Conservation (phyloP, 2,329 filamentous ascomycete species). For the Pyricularia pennisetigena region DNA sequence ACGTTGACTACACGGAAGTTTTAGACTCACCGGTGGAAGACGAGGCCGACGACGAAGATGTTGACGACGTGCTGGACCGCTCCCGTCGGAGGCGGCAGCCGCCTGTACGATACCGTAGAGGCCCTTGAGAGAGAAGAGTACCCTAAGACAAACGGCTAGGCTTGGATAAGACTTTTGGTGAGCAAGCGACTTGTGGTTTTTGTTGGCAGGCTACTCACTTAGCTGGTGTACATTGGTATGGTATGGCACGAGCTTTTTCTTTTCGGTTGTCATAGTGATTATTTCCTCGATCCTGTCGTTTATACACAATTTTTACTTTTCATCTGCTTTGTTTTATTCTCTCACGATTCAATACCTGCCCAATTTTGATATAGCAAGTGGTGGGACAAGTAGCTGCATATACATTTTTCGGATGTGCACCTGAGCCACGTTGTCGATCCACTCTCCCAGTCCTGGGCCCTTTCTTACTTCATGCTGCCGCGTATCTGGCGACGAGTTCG, state of each 20-base stretch:
- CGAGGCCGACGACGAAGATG: conserved; percentile 3
- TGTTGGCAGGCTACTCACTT: not conserved
- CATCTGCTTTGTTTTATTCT: not conserved
- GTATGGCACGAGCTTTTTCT: not conserved
- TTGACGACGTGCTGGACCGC: conserved; percentile 2
- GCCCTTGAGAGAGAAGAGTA: not conserved
- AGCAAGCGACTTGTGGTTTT: not conserved
- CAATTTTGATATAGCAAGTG: not conserved
- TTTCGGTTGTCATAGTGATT: not conserved
- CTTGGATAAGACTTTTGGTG: not conserved
- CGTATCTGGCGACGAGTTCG: not conserved
- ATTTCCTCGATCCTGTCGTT: not conserved
- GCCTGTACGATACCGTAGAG: not conserved
- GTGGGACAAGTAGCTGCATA: not conserved
- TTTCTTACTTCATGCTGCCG: not conserved
- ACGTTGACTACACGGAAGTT: not conserved
- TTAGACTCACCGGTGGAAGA: not conserved
- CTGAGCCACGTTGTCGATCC: not conserved
- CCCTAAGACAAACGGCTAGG: not conserved
- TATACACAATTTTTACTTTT: conserved; percentile 2
- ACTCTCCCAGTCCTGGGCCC: too few species aligned
- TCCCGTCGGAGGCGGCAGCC: not conserved
- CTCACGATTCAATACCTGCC: not conserved
- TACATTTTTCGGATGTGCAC: not conserved
- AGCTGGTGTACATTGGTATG: not conserved